Base-by-base conservation (phyloP, 148 eudicot genomes). In the Selenicereus undatus region DNA sequence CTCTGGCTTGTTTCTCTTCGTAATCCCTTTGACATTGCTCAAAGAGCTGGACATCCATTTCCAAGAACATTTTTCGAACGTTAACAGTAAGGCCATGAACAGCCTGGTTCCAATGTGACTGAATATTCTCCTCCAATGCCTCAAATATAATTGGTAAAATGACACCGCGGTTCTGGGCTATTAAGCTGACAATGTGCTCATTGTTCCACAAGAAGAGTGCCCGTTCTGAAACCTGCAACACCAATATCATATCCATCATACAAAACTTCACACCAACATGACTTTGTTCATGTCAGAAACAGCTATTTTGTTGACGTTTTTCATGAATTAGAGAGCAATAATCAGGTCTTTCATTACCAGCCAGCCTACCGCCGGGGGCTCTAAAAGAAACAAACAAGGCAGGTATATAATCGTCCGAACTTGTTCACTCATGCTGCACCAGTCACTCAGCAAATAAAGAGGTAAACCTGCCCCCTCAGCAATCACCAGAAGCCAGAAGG, bases 31-130 rank as follows among this genome's bases (percentile, higher is more conserved):
- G 90, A 43, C 92, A 89, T 75, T 89, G 89, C 75, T 92, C 91
- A 35, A 90, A 92, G 29, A 92, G 82, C 71, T 87, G 89, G 20
- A 77, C 85, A 39, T 92, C 93, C 93, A 89, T 92, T 30, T 92
- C 96, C 77, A 86, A 62, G 82, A 92, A 92, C 96, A 92, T 90
- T 85, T 90, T 90, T 29, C 91, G 83, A 75, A 92, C 92, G 64
- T 92, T 92, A 73, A 82, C 86, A 1, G 92, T 92, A 79, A 92
- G 84, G 26, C 96, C 93, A 21, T 90, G 88, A 62, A 92, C 89
- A 50, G 92, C 96, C 75, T 84, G 93, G 85, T 90, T 92, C 96
- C 93, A 92, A 83, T 92, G 96, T 60, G 82, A 81, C 85, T 89
- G 85, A 30, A 92, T 85, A 79, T 92, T 92, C 86, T 82, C 90